A percentile compares a stretch with the other conserved stretches of the same genome.
Evolutionary conservation across 2,329 filamentous ascomycete genomes (phyloP).

Genomic region (Xylariales sp.): DNA sequence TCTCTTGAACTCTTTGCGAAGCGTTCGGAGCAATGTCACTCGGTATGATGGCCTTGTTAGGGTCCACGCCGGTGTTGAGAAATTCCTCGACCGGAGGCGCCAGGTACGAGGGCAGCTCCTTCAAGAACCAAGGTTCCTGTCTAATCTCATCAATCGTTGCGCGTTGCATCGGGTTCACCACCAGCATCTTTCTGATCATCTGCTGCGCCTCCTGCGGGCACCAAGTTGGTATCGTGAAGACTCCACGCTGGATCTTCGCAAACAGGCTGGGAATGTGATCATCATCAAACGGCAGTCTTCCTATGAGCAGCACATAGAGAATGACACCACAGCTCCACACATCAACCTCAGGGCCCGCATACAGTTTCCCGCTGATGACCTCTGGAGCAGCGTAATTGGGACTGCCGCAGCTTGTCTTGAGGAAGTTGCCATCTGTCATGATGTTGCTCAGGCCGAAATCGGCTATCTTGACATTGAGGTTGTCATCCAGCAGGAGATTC

Average conservation of each 20-base stretch:
- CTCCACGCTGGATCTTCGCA: slow-evolving; percentile 93
- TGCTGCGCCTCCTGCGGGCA: slow-evolving; percentile 77
- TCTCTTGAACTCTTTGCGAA: slow-evolving; percentile 74
- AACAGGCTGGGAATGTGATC: slow-evolving; percentile 97
- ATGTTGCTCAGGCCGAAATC: slow-evolving; percentile 99
- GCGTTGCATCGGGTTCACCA: slow-evolving; percentile 90
- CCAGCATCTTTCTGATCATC: slow-evolving; percentile 88
- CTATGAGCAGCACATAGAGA: slow-evolving; percentile 75
- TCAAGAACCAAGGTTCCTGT: slow-evolving; percentile 88
- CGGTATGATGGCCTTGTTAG: slow-evolving; percentile 83
- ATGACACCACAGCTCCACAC: slow-evolving; percentile 98
- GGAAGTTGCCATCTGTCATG: slow-evolving; percentile 98
- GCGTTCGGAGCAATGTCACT: slow-evolving; percentile 76
- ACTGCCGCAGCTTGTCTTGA: slow-evolving; percentile 97
- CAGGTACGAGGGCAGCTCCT: slow-evolving; percentile 81
- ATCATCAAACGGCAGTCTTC: slow-evolving; percentile 90
- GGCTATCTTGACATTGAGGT: slow-evolving; percentile 97
- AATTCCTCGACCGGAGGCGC: slow-evolving; percentile 87
- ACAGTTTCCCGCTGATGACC: slow-evolving; percentile 95
- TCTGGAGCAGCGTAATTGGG: slow-evolving; percentile 98
- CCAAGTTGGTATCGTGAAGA: slow-evolving; percentile 88
- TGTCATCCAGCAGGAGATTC: slow-evolving; percentile 89
- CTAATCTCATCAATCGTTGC: slow-evolving; percentile 93
- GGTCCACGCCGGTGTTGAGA: slow-evolving; percentile 87
- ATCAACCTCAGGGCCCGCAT: slow-evolving; percentile 95